These are phyloP conservation scores for Pythium coloratum DNA, from an alignment of 352 stramenopile genomes.

Conservation along the genomic window DNA sequence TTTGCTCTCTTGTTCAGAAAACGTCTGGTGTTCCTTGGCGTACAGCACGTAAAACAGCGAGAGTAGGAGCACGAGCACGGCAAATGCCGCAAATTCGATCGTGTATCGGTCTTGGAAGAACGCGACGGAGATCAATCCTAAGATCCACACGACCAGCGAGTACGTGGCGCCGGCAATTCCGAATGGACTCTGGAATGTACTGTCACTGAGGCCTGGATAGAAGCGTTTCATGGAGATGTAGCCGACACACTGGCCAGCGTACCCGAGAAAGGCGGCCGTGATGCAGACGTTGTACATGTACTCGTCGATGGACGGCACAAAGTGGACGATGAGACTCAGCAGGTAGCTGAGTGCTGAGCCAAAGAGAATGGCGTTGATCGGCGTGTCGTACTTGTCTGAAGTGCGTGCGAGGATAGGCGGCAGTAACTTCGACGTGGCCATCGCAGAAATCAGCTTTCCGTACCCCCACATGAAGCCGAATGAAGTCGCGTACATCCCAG, in stretches of 20 bases:
- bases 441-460: slow-evolving; percentile 28
- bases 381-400: slow-evolving; percentile 31
- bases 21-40: slow-evolving; percentile 31
- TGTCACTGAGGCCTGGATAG: slow-evolving; percentile 20
- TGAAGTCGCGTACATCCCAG: slow-evolving; percentile 32
- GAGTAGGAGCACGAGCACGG: slow-evolving; percentile 11
- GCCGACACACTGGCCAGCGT: slow-evolving; percentile 34
- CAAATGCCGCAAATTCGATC: slow-evolving; percentile 19
- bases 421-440: slow-evolving; percentile 31
- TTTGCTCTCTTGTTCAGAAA: slow-evolving; percentile 36
- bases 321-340: slow-evolving; percentile 28
- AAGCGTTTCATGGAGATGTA: slow-evolving; percentile 33
- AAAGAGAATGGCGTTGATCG: slow-evolving; percentile 25
- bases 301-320: slow-evolving; percentile 22
- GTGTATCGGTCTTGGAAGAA: slow-evolving; percentile 29
- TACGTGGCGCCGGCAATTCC: slow-evolving; percentile 32
- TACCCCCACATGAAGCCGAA: slow-evolving; percentile 41
- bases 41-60: slow-evolving; percentile 32
- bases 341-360: slow-evolving; percentile 28
- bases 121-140: slow-evolving; percentile 28
- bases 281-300: slow-evolving; percentile 33
- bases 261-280: slow-evolving; percentile 27
- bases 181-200: slow-evolving; percentile 29
- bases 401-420: slow-evolving; percentile 17
- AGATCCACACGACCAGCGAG: slow-evolving; percentile 31